These are phyloP conservation scores for Tardiomyces blankii DNA, from an alignment of 1,139 yeast species.

Conservation along the genomic window DNA sequence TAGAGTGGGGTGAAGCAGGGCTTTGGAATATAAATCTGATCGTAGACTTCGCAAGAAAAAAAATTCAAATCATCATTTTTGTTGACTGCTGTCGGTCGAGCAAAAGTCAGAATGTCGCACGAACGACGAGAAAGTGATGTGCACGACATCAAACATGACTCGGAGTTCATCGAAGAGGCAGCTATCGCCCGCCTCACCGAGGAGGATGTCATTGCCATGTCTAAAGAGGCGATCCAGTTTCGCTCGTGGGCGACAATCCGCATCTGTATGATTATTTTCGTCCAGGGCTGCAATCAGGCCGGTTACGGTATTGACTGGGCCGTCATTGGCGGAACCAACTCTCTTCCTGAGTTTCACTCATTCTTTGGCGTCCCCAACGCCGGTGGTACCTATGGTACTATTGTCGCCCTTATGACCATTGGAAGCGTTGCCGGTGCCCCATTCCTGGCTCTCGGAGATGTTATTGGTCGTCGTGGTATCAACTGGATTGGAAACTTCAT, in stretches of 20 bases:
- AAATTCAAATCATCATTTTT: too few relatives aligned
- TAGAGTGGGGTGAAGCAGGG: too few relatives aligned
- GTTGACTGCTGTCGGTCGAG: too few relatives aligned
- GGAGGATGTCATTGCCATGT: neutral
- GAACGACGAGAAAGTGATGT: neutral
- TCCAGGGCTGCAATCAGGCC: neutral
- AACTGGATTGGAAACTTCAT: constrained; percentile 68
- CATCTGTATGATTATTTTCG: neutral
- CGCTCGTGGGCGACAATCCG: neutral
- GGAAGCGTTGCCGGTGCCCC: neutral
- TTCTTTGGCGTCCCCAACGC: neutral
- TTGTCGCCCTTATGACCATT: neutral
- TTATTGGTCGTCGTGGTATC: constrained; percentile 71
- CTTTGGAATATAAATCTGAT: too few relatives aligned
- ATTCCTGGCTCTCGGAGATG: constrained; percentile 43
- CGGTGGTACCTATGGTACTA: neutral
- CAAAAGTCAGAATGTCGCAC: too few relatives aligned
- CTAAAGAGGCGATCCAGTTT: neutral
- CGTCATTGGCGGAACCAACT: neutral
- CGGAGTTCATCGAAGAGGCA: neutral
- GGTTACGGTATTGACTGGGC: neutral
- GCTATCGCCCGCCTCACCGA: neutral
- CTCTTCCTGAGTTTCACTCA: neutral
- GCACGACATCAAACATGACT: neutral
- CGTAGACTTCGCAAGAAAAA: too few relatives aligned